These are phyloP conservation scores for Gossypium longicalyx DNA, from an alignment of 345 rosid genomes.

Conservation along the genomic window DNA sequence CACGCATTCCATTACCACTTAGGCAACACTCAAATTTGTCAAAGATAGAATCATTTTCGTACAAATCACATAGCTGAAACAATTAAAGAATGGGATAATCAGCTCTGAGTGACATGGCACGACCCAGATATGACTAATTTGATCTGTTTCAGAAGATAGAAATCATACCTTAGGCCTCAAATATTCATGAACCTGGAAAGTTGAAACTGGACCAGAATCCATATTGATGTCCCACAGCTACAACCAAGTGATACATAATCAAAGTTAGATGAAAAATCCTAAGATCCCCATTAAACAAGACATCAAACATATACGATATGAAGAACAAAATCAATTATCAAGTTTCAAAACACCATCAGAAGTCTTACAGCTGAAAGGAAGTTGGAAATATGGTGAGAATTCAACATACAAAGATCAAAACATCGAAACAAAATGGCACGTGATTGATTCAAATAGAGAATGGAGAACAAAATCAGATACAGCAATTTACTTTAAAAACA, in stretches of 20 bases:
- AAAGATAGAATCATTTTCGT: conserved; percentile 95
- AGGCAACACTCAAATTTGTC: conserved; percentile 98
- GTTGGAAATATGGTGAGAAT: background rate
- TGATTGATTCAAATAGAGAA: background rate
- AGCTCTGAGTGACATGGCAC: conserved; percentile 1
- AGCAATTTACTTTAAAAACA: background rate
- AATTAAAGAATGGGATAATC: conserved; percentile 17
- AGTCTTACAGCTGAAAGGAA: background rate
- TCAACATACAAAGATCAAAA: background rate
- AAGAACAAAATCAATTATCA: background rate
- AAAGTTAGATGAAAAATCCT: conserved; percentile 15
- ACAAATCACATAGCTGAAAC: conserved; percentile 90
- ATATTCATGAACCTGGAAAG: conserved; percentile 91
- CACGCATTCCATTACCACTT: conserved; percentile 90
- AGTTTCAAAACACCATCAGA: background rate
- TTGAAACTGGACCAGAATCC: conserved; percentile 96
- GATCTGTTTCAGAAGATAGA: conserved; percentile 4
- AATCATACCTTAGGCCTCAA: conserved; percentile 77
- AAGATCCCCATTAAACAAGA: background rate
- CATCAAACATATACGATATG: background rate
- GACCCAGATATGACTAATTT: background rate
- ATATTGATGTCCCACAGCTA: conserved; percentile 95
- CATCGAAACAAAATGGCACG: background rate
- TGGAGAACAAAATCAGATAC: background rate
- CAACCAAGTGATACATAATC: conserved; percentile 14